Evolutionary conservation across 805 yeast genomes (phyloP), one percentile per base, ranked within the genome.

Genomic region (Yamadazyma nakazawae): DNA sequence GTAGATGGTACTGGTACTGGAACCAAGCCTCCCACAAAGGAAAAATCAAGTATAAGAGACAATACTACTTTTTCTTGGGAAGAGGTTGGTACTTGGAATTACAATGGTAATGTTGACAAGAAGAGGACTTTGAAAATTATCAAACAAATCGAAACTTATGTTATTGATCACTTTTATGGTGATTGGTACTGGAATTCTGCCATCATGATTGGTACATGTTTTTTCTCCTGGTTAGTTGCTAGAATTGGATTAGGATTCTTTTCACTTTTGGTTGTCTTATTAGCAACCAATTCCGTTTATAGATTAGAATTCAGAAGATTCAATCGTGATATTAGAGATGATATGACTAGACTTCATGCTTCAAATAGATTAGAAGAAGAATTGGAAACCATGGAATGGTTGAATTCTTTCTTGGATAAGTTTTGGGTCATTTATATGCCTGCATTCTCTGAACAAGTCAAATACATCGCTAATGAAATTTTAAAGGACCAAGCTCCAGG

Each of bases 361-460:
- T 69, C 74, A 41, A 86, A 84, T 60, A 72, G 81, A 34, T 67
- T 87, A 51, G 87, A 82, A 48, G 74, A 78, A 40, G 78, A 75
- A 55, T 61, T 75, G 45, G 96, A 87, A 66, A 82, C 91, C 8
- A 85, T 87, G 80, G 80, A 83, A 49, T 87, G 96, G 96, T 63
- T 87, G 57, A 87, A 87, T 58, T 78, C 83, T 19, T 86, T 87
- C 58, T 65, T 87, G 61, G 82, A 82, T 37, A 87, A 87, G 65
- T 85, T 87, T 59, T 87, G 96, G 96, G 87, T 85, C 47, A 85
- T 87, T 50, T 87, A 87, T 58, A 87, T 87, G 96, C 92, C 94
- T 28, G 89, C 87, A 0, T 70, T 87, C 42, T 82, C 90, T 6
- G 88, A 85, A 54, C 82, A 80, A 66, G 95, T 87, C 19, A 74